These are phyloP conservation scores for Paxillus involutus DNA, from an alignment of 768 basidiomycete genomes.

Conservation along the genomic window DNA sequence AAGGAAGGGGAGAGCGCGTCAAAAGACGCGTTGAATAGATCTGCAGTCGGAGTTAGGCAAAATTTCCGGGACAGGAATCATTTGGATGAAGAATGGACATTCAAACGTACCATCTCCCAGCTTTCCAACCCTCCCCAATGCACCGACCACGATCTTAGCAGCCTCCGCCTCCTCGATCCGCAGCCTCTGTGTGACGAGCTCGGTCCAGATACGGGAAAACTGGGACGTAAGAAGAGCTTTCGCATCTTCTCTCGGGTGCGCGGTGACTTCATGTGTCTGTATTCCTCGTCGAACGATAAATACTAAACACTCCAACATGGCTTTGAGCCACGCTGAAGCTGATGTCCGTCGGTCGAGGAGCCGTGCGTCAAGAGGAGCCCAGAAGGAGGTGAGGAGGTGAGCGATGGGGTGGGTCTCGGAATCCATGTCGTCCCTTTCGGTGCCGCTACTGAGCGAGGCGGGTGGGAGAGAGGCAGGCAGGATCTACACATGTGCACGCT, in stretches of 20 bases:
- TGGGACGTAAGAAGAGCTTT: slow-evolving; percentile 43
- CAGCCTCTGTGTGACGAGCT: slow-evolving; percentile 42
- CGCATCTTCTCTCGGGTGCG: slow-evolving; percentile 2
- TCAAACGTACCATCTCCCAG: slow-evolving; percentile 43
- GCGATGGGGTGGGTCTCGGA: slow-evolving; percentile 31
- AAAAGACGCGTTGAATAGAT: slow-evolving; percentile 54
- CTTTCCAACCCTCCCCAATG: slow-evolving; percentile 42
- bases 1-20: slow-evolving; percentile 33
- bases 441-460: not conserved
- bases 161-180: slow-evolving; percentile 46
- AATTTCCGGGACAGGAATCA: slow-evolving; percentile 26
- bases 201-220: slow-evolving; percentile 48
- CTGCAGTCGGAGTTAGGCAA: slow-evolving; percentile 22
- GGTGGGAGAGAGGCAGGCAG: slow-evolving; percentile 18
- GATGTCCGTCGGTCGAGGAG: slow-evolving; percentile 22
- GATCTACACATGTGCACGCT: slow-evolving; percentile 11
- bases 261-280: not conserved
- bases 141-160: slow-evolving; percentile 43
- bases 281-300: slow-evolving; percentile 46
- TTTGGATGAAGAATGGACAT: slow-evolving; percentile 16
- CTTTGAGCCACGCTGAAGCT: slow-evolving; percentile 61
- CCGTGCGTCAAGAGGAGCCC: slow-evolving; percentile 67
- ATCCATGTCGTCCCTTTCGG: not conserved
- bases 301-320: slow-evolving; percentile 67
- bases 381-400: slow-evolving; percentile 72